A percentile compares a stretch with the other conserved stretches of the same genome.
Evolutionary conservation across 2,329 filamentous ascomycete species (phyloP).

Genomic region (Aspergillus ochraceus): DNA sequence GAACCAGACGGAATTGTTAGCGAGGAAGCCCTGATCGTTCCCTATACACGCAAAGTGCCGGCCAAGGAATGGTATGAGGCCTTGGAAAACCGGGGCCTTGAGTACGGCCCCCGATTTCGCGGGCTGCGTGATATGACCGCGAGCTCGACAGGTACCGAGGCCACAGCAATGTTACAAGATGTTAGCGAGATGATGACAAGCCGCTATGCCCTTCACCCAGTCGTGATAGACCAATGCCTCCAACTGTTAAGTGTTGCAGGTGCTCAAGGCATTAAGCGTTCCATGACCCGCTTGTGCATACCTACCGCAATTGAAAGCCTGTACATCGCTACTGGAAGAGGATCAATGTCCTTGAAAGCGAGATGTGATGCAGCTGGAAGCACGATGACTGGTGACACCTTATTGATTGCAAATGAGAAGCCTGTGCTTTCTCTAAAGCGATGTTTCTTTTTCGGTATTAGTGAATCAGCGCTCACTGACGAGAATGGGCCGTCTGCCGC

Average conservation of each 20-base stretch:
- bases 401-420: background rate
- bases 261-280: constrained; percentile 16
- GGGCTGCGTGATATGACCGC: constrained; percentile 14
- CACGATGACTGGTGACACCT: constrained; percentile 3
- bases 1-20: background rate
- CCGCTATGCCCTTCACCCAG: constrained; percentile 23
- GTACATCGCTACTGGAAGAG: constrained; percentile 9
- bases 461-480: constrained; percentile 3
- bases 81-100: constrained; percentile 11
- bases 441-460: constrained; percentile 7
- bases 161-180: constrained; percentile 2
- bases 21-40: background rate
- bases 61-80: constrained; percentile 10
- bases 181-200: constrained; percentile 1
- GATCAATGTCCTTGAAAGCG: constrained; percentile 5
- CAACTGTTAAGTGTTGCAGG: constrained; percentile 23
- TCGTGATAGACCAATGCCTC: constrained; percentile 20
- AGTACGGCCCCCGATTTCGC: constrained; percentile 17
- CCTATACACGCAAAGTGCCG: constrained; percentile 3
- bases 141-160: constrained; percentile 4
- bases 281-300: constrained; percentile 17
- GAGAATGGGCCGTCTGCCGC: background rate
- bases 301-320: constrained; percentile 23
- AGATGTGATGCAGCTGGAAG: constrained; percentile 5
- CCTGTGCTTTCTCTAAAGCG: constrained; percentile 2